A percentile compares a stretch with the other conserved stretches of the same genome.
Conservation (phyloP, 371 early-diverging fungal species). For the Syncephalis plumigaleata region DNA sequence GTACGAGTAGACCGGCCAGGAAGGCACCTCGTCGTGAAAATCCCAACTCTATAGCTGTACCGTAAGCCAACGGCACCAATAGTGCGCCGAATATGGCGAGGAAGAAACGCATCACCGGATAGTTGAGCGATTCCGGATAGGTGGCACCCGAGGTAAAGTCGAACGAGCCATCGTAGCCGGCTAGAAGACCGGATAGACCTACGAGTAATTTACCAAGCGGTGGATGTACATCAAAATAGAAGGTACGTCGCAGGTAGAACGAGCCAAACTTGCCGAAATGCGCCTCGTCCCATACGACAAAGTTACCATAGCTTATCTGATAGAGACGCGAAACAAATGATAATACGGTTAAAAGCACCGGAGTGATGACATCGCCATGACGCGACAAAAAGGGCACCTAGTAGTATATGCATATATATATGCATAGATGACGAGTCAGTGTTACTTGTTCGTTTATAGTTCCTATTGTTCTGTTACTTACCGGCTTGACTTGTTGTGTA, state of each 20-base stretch:
- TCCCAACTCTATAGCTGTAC: constrained; percentile 64
- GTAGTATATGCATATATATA: no score
- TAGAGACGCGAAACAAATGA: constrained; percentile 69
- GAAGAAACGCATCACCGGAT: constrained; percentile 84
- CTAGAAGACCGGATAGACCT: constrained; percentile 78
- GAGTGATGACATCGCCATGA: constrained; percentile 17
- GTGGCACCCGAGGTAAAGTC: constrained; percentile 71
- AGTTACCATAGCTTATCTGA: constrained; percentile 47
- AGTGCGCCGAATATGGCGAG: constrained; percentile 83
- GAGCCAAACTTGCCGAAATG: constrained; percentile 62
- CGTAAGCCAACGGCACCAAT: constrained; percentile 88
- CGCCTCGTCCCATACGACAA: constrained; percentile 75
- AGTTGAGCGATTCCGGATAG: constrained; percentile 81
- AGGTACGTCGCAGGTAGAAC: constrained; percentile 82
- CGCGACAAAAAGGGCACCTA: no score
- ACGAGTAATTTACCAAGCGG: constrained; percentile 98
- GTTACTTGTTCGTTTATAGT: no score
- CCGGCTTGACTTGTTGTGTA: no score
- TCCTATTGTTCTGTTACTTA: no score
- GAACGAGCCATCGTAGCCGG: constrained; percentile 82
- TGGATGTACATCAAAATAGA: constrained; percentile 99
- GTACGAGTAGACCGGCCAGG: constrained; percentile 59
- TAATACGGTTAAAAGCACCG: constrained; percentile 32
- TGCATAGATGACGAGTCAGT: no score
- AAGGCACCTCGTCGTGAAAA: constrained; percentile 42